Base-by-base conservation (phyloP, 352 stramenopile genomes). In the Phytopythium boreale region DNA sequence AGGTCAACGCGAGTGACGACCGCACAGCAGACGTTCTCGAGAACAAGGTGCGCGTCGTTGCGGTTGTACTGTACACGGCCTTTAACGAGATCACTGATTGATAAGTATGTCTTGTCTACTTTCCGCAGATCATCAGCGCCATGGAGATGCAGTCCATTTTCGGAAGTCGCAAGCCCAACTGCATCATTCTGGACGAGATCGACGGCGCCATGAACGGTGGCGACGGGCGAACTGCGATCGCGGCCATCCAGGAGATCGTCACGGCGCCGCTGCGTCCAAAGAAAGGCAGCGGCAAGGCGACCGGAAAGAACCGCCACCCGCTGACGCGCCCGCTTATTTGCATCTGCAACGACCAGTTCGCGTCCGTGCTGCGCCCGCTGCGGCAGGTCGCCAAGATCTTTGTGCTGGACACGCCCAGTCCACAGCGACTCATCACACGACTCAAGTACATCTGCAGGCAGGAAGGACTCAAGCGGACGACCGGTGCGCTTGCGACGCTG, bases 331-430 rank as follows among this genome's bases (percentile, higher is more conserved):
- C 97, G 10, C 79, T 99, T 20, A 99, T 99, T 64, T 98, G 98
- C 69, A 99, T 99, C 75, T 99, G 97, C 77, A 99, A 99, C 74
- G 94, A 99, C 70, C 90, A 98, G 68, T 99, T 98, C 74, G 95
- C 95, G 15, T 96, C 97, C 1, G 90, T 96, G 34, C 73, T 99
- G 41, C 84, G 96, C 12, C 89, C 95, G n/a, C 80, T 99, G 49
- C 89, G 97, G 31, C 93, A 97, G 27, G 84, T 97, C 19, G 89
- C 93, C 26, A 95, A 93, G 63, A 92, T 98, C 41, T 99, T 99
- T 50, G 86, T 97, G 63, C 88, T 99, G 17, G 72, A 86, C 55
- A 80, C 84, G 26, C 83, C 95, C 10, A 90, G 95, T 47, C 78
- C 84, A 17, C 78, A 93, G 59, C 84, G 96, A 10, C 80, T 99